These are phyloP conservation scores for Amanita pseudoporphyria DNA, from an alignment of 768 basidiomycete species.

Conservation along the genomic window DNA sequence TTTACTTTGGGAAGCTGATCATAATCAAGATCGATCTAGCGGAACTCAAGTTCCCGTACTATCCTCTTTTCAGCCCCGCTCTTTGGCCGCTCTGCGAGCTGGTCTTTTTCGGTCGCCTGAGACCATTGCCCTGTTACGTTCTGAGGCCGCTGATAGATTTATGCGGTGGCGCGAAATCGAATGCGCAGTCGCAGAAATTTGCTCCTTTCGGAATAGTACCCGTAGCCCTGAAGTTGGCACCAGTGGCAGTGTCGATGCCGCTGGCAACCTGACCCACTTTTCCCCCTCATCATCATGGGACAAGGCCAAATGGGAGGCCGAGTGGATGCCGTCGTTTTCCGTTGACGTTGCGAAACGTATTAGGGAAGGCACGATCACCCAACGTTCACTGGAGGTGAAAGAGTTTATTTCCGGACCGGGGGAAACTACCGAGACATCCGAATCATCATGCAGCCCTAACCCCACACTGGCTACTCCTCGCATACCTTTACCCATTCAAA, in stretches of 20 bases:
- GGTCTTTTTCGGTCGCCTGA: slow-evolving; percentile 61
- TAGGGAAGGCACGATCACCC: slow-evolving; percentile 27
- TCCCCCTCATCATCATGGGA: slow-evolving; percentile 31
- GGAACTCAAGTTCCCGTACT: slow-evolving; percentile 13
- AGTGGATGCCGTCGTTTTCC: slow-evolving; percentile 54
- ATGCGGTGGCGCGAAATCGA: slow-evolving; percentile 67
- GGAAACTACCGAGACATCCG: not conserved
- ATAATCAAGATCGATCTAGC: slow-evolving; percentile 8
- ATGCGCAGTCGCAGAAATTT: slow-evolving; percentile 37
- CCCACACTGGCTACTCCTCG: not conserved
- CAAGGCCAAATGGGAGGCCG: slow-evolving; percentile 57
- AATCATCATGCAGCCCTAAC: not conserved
- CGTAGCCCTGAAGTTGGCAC: not conserved
- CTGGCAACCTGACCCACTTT: not conserved
- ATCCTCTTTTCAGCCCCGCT: slow-evolving; percentile 48
- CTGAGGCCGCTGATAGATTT: slow-evolving; percentile 62
- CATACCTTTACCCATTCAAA: not conserved
- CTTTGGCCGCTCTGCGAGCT: slow-evolving; percentile 39
- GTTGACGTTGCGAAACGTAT: slow-evolving; percentile 46
- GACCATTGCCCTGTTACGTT: slow-evolving; percentile 43
- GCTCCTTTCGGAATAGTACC: not conserved
- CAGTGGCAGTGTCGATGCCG: not conserved
- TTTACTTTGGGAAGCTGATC: slow-evolving; percentile 23
- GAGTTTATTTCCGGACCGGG: not conserved
- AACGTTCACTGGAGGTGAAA: not conserved